Evolutionary conservation across 106 monocot genomes (phyloP), one percentile per base, ranked within the genome.

Genomic region (Amphibolis antarctica): DNA sequence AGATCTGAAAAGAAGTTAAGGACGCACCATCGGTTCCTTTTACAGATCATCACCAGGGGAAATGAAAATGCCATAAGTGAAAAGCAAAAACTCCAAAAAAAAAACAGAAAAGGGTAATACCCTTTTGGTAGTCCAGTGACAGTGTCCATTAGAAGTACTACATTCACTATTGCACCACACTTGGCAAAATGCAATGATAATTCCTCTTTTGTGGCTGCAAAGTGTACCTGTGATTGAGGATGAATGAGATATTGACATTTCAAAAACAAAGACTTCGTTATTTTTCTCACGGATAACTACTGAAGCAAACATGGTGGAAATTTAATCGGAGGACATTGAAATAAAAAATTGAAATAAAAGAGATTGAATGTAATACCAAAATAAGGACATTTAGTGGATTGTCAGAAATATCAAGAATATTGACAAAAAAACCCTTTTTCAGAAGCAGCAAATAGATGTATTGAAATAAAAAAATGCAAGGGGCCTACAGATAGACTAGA

Each of bases 101-200:
- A 63, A 20, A 45, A 9, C 49, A 22, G 52, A 54, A 42, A 24
- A 22, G 51, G n/a, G 15, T 28, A 18, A 55, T 86, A 92, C 92
- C 92, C 92, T 77, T 85, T 88, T 44, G 82, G 85, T 69, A 80
- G 74, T 71, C 69, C 92, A 65, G 88, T 85, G 42, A 88, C 47
- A 10, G 74, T 52, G 56, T 93, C 76, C 15, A 60, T 85, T 46
- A 85, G 70, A 23, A 85, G 66, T 31, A 76, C 44, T 22, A 83
- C 78, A 74, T 83, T 85, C 62, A 55, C 61, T 68, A 93, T 52
- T 19, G 62, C 12, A 27, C 92, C 92, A 69, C 85, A 93, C 55
- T 77, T 78, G 27, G 59, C 42, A 54, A 93, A 93, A 74, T 93
- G 82, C 53, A 71, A 66, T 28, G 76, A 46, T n/a, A 93, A 68